Conservation (phyloP, 139 green algal genomes). For the Tetradesmus obliquus region DNA sequence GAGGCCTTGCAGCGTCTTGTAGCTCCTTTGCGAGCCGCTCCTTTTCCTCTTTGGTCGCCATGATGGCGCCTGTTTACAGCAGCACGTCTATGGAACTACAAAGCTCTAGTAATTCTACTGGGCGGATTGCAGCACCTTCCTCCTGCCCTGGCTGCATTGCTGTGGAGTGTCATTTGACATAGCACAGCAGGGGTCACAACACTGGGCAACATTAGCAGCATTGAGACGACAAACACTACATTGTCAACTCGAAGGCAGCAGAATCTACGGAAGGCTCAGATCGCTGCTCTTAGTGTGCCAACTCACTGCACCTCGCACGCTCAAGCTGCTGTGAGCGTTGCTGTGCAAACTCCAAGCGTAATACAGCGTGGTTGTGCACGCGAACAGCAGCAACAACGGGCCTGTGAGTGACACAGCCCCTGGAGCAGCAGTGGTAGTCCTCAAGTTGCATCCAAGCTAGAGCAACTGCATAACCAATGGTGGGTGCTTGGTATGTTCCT, state of each 20-base stretch:
- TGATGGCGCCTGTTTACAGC: background rate
- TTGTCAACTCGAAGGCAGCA: background rate
- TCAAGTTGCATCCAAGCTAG: background rate
- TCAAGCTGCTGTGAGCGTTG: background rate
- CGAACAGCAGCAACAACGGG: background rate
- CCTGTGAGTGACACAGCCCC: background rate
- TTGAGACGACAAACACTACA: background rate
- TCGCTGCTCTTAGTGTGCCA: background rate
- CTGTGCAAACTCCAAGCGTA: background rate
- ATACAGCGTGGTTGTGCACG: background rate
- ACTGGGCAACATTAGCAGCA: background rate
- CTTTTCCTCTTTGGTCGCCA: constrained; percentile 53
- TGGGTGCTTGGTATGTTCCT: background rate
- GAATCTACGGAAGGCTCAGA: background rate
- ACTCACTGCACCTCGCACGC: background rate
- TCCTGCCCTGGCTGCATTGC: background rate
- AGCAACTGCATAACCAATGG: background rate
- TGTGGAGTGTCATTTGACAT: background rate
- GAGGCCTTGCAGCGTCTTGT: constrained; percentile 54
- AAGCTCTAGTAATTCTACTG: background rate
- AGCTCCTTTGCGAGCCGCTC: constrained; percentile 53
- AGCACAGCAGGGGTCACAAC: background rate
- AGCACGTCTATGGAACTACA: background rate
- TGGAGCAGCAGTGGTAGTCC: background rate
- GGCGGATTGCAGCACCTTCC: background rate